Base-by-base conservation (phyloP, 2,329 filamentous ascomycete species). In the Colletotrichum sp. region DNA sequence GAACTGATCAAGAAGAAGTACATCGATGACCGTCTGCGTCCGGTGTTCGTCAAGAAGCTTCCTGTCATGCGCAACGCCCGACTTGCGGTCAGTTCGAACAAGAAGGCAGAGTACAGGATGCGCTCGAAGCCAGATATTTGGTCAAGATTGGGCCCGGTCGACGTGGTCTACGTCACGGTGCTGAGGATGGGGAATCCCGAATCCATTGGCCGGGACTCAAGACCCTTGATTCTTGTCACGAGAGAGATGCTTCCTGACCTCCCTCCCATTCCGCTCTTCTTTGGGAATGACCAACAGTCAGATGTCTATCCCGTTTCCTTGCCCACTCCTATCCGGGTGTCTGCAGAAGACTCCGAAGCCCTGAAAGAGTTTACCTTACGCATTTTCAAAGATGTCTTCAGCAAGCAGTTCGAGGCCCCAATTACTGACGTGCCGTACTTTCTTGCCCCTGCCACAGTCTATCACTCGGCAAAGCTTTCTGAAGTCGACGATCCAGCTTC, bases 41-140 rank as follows among this genome's bases (percentile, higher is more conserved):
- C 97, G 0, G 91, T 90, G 0, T 95, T 95, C 76, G 88, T 89
- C 24, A 96, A 94, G 81, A 88, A 89, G 52, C 87, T 97, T 0
- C 96, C 95, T 5, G 89, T 87, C 0, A 96, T 98, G 94, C 90
- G 95, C n/a, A 98, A 98, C 83, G 96, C 96, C 4, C 90, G 92
- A 1, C 86, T 98, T 7, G 96, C 96, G 0, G 89, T 98, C n/a
- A 94, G 92, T 78, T 92, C 92, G 28, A 96, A 95, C 81, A 95
- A 94, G 81, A 92, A 90, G 64, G 90, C 91, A 2, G 87, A 90
- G 32, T 99, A 99, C 83, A 85, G 86, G 1, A 98, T 98, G 94
- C 91, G 91, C 4, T 87, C 92, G 16, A 98, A 98, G 82, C 96
- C 97, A 3, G 86, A 88, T 0, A 85, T 95, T 3, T 99, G 97